A percentile compares a stretch with the other conserved stretches of the same genome.
Conservation (phyloP, 116 monocot species). For the Zostera marina region DNA sequence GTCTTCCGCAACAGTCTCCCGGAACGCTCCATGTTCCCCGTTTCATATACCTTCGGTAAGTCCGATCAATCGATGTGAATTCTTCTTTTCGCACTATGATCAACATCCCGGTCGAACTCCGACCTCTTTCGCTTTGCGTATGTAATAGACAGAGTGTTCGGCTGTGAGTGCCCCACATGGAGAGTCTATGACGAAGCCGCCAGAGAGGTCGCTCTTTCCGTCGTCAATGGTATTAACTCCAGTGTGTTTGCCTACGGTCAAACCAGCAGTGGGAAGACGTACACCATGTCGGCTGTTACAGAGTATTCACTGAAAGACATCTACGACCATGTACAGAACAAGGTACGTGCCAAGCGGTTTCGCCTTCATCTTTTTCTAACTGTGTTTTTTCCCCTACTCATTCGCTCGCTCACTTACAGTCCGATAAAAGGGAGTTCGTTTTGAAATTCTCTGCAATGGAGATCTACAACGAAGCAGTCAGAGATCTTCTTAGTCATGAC, state of each 20-base stretch:
- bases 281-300: slow-evolving; percentile 90
- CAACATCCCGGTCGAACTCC: not conserved
- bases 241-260: slow-evolving; percentile 98
- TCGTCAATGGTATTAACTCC: slow-evolving; percentile 83
- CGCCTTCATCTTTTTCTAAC: too few relatives aligned
- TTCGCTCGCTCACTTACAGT: slow-evolving; percentile 23
- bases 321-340: slow-evolving; percentile 67
- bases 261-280: slow-evolving; percentile 99
- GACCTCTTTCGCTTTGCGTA: not conserved
- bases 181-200: slow-evolving; percentile 92
- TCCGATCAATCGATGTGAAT: not conserved
- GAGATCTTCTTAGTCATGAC: slow-evolving; percentile 72
- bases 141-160: slow-evolving; percentile 71
- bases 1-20: slow-evolving; percentile 46
- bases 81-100: too few relatives aligned
- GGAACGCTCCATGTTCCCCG: slow-evolving; percentile 57
- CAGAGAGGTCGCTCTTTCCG: slow-evolving; percentile 85
- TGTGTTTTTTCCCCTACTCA: too few relatives aligned
- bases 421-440: slow-evolving; percentile 62
- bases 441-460: slow-evolving; percentile 94
- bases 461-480: slow-evolving; percentile 93
- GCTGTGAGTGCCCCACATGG: slow-evolving; percentile 37
- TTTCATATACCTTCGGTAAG: slow-evolving; percentile 80
- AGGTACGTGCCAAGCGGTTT: too few relatives aligned
- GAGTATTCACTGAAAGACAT: slow-evolving; percentile 68